Evolutionary conservation across 352 stramenopile genomes (phyloP), one percentile per base, ranked within the genome.

Genomic region (Pythium pyrilobum): DNA sequence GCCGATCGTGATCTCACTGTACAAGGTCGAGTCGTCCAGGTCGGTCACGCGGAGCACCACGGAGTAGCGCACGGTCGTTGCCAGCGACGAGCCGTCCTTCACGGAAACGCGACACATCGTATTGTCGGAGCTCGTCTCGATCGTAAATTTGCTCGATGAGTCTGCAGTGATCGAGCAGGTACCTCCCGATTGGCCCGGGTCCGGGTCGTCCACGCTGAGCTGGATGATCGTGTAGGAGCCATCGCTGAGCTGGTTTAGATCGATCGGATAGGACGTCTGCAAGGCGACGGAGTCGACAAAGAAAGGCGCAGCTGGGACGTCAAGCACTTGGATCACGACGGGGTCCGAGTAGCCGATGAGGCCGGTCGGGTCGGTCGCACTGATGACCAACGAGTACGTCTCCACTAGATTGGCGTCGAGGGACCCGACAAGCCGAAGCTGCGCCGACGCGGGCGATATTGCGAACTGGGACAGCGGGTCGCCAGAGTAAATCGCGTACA

Each of bases 401-500:
- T 42, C 59, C 9, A 65, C 52, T 29, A 81, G 42, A 24, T 68
- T 59, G 21, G 71, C 57, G 44, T 86, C 65, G 5, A 86, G 52
- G 11, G 45, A 28, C 3, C 64, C 68, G 4, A 12, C 43, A 20
- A 78, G 43, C 46, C 25, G 70, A 11, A 86, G 40, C 34, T 68
- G 49, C 5, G 61, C 72, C 5, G 75, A 67, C 9, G 51, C 54
- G 13, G 59, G 28, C 3, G 58, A 62, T n/a, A 86, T 81, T 2
- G 57, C 31, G 47, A 84, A 84, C 29, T 78, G 63, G 7, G 46
- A 47, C 10, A 72, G 45, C 13, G 73, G 71, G 47, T 86, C 71
- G 5, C 75, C 75, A 18, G 69, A 72, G 21, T 51, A 61, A 38
- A 86, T 78, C 2, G 60, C 54, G 52, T 81, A 86, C 3, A 71